Conservation (phyloP, 257 asterid genomes). For the Paulownia fortunei region DNA sequence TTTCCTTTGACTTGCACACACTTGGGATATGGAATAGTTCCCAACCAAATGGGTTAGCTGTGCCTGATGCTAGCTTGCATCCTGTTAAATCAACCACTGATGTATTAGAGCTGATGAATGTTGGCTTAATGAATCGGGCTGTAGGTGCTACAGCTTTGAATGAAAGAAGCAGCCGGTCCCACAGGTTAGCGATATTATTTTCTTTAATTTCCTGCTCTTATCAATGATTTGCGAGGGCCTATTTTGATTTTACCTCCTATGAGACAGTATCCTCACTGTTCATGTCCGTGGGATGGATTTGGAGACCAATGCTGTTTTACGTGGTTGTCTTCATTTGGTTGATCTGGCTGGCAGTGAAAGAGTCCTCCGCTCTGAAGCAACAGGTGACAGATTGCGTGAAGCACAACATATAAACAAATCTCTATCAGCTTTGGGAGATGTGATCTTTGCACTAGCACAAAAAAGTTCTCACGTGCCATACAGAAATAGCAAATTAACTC, state of each 20-base stretch:
- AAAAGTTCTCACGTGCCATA: slow-evolving; percentile 91
- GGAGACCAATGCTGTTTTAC: slow-evolving; percentile 76
- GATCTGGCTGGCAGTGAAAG: slow-evolving; percentile 99
- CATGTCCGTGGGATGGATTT: slow-evolving; percentile 90
- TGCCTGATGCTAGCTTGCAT: slow-evolving; percentile 97
- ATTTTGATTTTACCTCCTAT: slow-evolving; percentile 25
- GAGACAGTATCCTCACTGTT: slow-evolving; percentile 82
- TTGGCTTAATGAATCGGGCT: slow-evolving; percentile 87
- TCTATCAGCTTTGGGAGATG: slow-evolving; percentile 96
- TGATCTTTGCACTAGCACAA: slow-evolving; percentile 91
- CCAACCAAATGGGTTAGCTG: slow-evolving; percentile 96
- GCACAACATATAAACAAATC: slow-evolving; percentile 97
- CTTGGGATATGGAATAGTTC: slow-evolving; percentile 93
- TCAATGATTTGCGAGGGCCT: slow-evolving; percentile 30
- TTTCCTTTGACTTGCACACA: slow-evolving; percentile 83
- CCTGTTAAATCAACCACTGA: slow-evolving; percentile 80
- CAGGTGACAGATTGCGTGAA: slow-evolving; percentile 93
- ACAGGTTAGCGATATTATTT: slow-evolving; percentile 57
- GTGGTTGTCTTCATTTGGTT: slow-evolving; percentile 94
- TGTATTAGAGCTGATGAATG: slow-evolving; percentile 83
- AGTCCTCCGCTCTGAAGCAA: slow-evolving; percentile 91
- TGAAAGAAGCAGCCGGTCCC: slow-evolving; percentile 97
- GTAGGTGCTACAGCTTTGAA: slow-evolving; percentile 95
- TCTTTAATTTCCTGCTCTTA: slow-evolving; percentile 8
- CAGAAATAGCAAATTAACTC: slow-evolving; percentile 95